phyloP scores from a whole-genome alignment of 257 asterid genomes.

The Solanum clarkiae region DNA sequence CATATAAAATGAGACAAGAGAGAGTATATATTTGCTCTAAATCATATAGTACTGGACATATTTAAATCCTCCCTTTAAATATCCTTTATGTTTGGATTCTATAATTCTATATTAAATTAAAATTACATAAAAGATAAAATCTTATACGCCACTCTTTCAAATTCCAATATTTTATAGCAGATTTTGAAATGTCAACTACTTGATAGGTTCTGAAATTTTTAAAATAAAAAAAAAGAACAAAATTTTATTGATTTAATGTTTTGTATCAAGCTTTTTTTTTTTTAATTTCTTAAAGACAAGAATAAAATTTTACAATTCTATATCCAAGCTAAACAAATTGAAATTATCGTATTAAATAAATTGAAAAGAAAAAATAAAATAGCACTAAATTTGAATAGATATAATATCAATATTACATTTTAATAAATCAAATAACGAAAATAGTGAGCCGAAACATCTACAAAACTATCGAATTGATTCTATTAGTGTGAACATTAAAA shows the following conservation, averaged over 20 bases:
- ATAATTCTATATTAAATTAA: neutral
- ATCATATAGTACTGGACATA: neutral
- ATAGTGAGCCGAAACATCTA: too few species aligned
- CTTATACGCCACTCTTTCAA: neutral
- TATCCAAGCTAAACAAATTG: neutral
- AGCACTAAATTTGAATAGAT: neutral
- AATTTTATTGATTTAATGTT: neutral
- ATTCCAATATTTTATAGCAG: neutral
- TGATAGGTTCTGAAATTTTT: neutral
- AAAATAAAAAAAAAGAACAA: neutral
- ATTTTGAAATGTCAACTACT: neutral
- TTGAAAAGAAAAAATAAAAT: too few species aligned
- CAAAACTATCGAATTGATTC: too few species aligned
- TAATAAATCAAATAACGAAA: too few species aligned
- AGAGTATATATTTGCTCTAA: neutral
- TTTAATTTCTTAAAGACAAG: neutral
- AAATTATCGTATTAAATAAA: too few species aligned
- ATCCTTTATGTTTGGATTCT: neutral
- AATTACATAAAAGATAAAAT: neutral
- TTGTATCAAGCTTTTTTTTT: too few species aligned
- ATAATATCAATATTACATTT: too few species aligned
- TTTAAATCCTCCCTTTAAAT: neutral
- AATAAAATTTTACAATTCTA: too few species aligned
- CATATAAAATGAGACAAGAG: too few species aligned
- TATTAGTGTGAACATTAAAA: too few species aligned